Evolutionary conservation across 2,329 filamentous ascomycete genomes (phyloP), one percentile per base, ranked within the genome.

Genomic region (Ilyonectria destructans): DNA sequence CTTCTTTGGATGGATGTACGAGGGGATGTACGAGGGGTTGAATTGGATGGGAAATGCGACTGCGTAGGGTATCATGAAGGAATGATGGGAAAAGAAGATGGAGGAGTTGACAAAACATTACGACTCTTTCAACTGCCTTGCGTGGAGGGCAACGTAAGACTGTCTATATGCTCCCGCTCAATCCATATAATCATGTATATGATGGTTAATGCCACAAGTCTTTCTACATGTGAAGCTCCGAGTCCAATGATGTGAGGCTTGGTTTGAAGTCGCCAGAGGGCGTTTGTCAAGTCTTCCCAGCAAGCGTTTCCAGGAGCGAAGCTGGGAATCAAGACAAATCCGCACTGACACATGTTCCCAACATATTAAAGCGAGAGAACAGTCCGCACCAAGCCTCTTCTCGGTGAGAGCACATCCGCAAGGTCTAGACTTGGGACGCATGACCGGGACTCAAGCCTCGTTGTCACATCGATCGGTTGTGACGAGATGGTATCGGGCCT

Each of bases 121-220:
- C 26, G 31, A 23, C 33, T n/a, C 46, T 13, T 29, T 43, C 43
- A 45, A 57, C 46, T 43, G 33, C 43, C 23, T 63, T 58, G 60
- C n/a, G 37, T 46, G 55, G 35, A 63, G 45, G 59, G 52, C 33
- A 45, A 57, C 45, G 17, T 52, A 45, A 63, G 52, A 63, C 45
- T 58, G 60, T 57, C 52, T 63, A 57, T 45, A 57, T 40, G 43
- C 60, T 49, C 21, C 31, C 23, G 19, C 51, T 43, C 55, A 49
- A 23, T 29, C 33, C 60, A 52, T 46, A 33, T 48, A 43, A 45
- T 43, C 8, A 43, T 57, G 19, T 40, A 35, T 9, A 46, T 40
- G n/a, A 54, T 35, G 51, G n/a, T 35, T 21, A 54, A 54, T 23
- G 31, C n/a, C 17, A 35, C 49, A 6, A 19, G 17, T 9, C 3